These are phyloP conservation scores for Chrysoporthe deuterocubensis DNA, from an alignment of 2,329 filamentous ascomycete genomes.

Conservation along the genomic window DNA sequence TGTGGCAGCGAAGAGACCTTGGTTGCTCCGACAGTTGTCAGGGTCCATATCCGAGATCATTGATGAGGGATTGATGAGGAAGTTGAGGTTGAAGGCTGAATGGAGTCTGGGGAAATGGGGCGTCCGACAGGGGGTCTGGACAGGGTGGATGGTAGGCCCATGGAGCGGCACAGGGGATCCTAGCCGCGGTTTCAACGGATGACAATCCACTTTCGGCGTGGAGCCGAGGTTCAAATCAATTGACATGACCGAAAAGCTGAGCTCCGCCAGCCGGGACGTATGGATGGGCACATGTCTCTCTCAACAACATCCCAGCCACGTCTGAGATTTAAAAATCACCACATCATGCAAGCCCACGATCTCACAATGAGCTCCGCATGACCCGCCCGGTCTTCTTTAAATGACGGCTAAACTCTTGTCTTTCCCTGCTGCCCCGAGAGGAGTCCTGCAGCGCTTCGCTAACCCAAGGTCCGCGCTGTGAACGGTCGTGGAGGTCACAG, in stretches of 20 bases:
- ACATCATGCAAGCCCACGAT: slow-evolving; percentile 18
- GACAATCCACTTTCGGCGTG: slow-evolving; percentile 14
- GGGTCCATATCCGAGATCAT: background rate
- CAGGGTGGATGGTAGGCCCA: background rate
- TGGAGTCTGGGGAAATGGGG: slow-evolving; percentile 23
- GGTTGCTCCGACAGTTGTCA: background rate
- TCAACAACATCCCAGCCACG: slow-evolving; percentile 13
- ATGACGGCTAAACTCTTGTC: slow-evolving; percentile 18
- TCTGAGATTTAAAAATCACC: slow-evolving; percentile 10
- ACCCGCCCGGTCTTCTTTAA: background rate
- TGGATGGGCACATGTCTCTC: slow-evolving; percentile 12
- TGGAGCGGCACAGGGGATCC: slow-evolving; percentile 10
- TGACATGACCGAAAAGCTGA: slow-evolving; percentile 11
- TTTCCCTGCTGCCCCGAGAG: slow-evolving; percentile 13
- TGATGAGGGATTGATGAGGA: background rate
- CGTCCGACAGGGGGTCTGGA: slow-evolving; percentile 2
- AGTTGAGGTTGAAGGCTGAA: background rate
- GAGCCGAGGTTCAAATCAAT: slow-evolving; percentile 17
- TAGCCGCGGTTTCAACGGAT: slow-evolving; percentile 4
- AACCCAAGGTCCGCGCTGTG: background rate
- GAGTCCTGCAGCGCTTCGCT: background rate
- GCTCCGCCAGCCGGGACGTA: background rate
- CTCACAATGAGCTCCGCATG: background rate
- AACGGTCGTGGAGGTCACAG: background rate
- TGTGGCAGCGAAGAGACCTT: background rate